A percentile compares a stretch with the other conserved stretches of the same genome.
Evolutionary conservation across 1,139 yeast genomes (phyloP).

Genomic region (Hyphopichia wangnamkhiaoensis): DNA sequence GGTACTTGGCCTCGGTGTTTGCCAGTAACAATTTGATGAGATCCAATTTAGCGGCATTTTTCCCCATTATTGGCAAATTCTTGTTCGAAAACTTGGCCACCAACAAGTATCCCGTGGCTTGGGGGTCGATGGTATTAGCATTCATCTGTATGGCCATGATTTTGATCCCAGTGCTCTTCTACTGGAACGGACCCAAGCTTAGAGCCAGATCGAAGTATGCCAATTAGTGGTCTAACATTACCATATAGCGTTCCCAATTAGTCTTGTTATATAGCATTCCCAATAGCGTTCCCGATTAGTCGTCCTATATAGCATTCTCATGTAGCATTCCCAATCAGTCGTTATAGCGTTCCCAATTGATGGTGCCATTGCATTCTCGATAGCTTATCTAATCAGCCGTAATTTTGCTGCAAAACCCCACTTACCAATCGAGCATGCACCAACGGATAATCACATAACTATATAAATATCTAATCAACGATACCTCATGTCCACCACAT

Average conservation of each 20-base stretch:
- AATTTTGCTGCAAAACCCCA: too few species aligned
- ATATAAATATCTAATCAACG: too few species aligned
- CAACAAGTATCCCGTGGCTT: slow-evolving; percentile 15
- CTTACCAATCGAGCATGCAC: too few species aligned
- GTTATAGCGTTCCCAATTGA: too few species aligned
- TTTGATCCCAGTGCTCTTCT: slow-evolving; percentile 61
- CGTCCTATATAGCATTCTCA: too few species aligned
- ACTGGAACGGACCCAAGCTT: slow-evolving; percentile 28
- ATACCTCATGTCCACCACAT: too few species aligned
- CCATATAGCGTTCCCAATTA: not conserved
- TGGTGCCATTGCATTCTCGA: too few species aligned
- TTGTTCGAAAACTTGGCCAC: slow-evolving; percentile 14
- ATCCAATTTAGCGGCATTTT: slow-evolving; percentile 18
- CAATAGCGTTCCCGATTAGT: too few species aligned
- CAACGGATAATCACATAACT: too few species aligned
- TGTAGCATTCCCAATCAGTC: too few species aligned
- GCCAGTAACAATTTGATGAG: slow-evolving; percentile 32
- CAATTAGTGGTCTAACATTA: not conserved
- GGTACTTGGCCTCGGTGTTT: slow-evolving; percentile 32
- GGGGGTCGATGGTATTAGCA: slow-evolving; percentile 45
- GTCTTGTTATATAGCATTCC: too few species aligned
- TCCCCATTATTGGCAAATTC: slow-evolving; percentile 17
- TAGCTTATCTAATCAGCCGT: too few species aligned
- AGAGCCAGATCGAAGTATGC: slow-evolving; percentile 51
- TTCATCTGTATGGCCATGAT: slow-evolving; percentile 57